Evolutionary conservation across 2,329 filamentous ascomycete genomes (phyloP).

Genomic region (Microdochium nivale): DNA sequence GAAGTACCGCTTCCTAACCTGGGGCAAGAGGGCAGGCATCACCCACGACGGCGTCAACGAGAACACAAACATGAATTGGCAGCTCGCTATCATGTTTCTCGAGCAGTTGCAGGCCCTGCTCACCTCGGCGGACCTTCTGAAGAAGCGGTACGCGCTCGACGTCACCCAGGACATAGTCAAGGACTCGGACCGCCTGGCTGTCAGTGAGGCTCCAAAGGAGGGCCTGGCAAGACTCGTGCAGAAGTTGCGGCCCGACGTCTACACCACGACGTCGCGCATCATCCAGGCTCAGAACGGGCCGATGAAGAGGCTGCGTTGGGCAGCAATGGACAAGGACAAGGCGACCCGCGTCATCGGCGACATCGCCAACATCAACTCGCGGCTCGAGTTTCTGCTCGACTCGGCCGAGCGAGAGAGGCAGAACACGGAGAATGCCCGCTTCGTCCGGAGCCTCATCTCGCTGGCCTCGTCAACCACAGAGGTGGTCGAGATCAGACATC

Average conservation of each 20-base stretch:
- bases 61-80: slow-evolving; percentile 9
- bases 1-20: slow-evolving; percentile 9
- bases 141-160: slow-evolving; percentile 8
- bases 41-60: slow-evolving; percentile 2
- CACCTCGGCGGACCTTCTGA: slow-evolving; percentile 7
- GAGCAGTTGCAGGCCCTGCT: slow-evolving; percentile 7
- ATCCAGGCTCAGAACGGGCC: slow-evolving; percentile 9
- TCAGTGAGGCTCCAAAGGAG: slow-evolving; percentile 1
- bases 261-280: slow-evolving; percentile 8
- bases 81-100: slow-evolving; percentile 8
- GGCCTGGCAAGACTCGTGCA: slow-evolving; percentile 8
- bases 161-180: slow-evolving; percentile 7
- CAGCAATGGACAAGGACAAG: slow-evolving; percentile 6
- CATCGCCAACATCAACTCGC: slow-evolving; percentile 6
- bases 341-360: slow-evolving; percentile 6
- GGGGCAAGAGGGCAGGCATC: slow-evolving; percentile 8
- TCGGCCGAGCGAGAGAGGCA: slow-evolving; percentile 5
- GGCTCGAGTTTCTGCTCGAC: slow-evolving; percentile 11
- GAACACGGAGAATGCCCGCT: slow-evolving; percentile 5
- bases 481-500: slow-evolving; percentile 8
- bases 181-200: slow-evolving; percentile 1
- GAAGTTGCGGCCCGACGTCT: slow-evolving; percentile 6
- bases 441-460: slow-evolving; percentile 11
- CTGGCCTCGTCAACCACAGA: slow-evolving; percentile 8
- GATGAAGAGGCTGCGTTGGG: slow-evolving; percentile 9